phyloP scores from a whole-genome alignment of 331 rosid genomes.

The Malus hybrid region DNA sequence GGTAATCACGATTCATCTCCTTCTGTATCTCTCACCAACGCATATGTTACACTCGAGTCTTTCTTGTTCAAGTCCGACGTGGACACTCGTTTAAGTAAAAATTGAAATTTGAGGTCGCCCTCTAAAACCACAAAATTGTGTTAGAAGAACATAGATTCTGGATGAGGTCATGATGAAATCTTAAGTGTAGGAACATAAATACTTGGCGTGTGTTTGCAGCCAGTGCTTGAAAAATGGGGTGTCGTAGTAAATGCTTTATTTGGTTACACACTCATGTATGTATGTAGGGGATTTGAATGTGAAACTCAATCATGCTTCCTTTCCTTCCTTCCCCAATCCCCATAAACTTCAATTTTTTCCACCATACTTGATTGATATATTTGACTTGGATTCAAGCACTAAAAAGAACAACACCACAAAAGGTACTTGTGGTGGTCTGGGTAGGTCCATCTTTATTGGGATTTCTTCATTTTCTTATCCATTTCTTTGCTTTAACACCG shows the following conservation, averaged over 20 bases:
- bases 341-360: slow-evolving; percentile 15
- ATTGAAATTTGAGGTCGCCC: neutral
- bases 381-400: slow-evolving; percentile 24
- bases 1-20: neutral
- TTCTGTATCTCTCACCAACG: neutral
- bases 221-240: slow-evolving; percentile 23
- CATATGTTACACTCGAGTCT: neutral
- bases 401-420: slow-evolving; percentile 16
- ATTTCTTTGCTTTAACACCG: neutral
- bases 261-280: slow-evolving; percentile 41
- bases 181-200: slow-evolving; percentile 27
- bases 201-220: slow-evolving; percentile 40
- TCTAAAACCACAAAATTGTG: neutral
- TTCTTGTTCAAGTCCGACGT: neutral
- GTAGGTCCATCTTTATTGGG: neutral
- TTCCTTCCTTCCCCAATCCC: neutral
- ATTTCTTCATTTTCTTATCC: neutral
- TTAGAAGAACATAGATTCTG: slow-evolving; percentile 34
- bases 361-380: slow-evolving; percentile 37
- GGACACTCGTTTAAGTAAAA: neutral
- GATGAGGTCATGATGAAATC: slow-evolving; percentile 53
- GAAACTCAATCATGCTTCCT: slow-evolving; percentile 38
- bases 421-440: neutral
- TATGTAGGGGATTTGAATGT: slow-evolving; percentile 12
- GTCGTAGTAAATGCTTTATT: slow-evolving; percentile 48